A percentile compares a stretch with the other conserved stretches of the same genome.
Evolutionary conservation across 1,139 yeast genomes (phyloP).

Genomic region (Pichiaceae sp.): DNA sequence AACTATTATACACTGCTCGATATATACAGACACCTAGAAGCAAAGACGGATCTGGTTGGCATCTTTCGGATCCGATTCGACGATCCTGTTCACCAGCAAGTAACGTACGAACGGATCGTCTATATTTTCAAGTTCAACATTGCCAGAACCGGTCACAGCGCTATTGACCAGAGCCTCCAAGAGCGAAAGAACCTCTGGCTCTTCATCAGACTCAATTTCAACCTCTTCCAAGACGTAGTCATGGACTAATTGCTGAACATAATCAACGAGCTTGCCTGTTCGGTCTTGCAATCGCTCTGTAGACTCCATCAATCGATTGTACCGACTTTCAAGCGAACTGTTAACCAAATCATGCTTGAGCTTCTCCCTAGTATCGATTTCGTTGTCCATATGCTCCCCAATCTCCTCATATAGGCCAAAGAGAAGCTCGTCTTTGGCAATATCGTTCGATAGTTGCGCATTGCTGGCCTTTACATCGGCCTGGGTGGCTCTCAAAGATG

Average conservation of each 20-base stretch:
- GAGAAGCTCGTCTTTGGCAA: constrained; percentile 1
- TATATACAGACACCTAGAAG: too few species aligned
- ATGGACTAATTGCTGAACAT: constrained; percentile 17
- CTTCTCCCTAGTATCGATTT: not conserved
- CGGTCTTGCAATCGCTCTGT: not conserved
- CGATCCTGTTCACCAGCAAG: constrained; percentile 19
- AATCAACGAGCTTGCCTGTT: constrained; percentile 4
- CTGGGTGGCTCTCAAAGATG: not conserved
- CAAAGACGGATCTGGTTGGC: not conserved
- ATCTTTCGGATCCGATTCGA: constrained; percentile 12
- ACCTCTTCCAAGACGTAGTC: constrained; percentile 20
- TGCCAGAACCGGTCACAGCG: constrained; percentile 9
- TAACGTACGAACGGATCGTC: constrained; percentile 25
- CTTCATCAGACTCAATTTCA: constrained; percentile 14
- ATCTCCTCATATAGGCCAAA: constrained; percentile 2
- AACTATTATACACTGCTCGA: too few species aligned
- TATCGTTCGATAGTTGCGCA: not conserved
- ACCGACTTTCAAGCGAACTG: not conserved
- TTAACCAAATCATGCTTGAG: not conserved
- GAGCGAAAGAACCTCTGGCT: constrained; percentile 16
- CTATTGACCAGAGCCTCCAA: constrained; percentile 23
- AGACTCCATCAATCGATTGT: not conserved
- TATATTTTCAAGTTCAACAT: constrained; percentile 15
- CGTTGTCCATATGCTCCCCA: not conserved
- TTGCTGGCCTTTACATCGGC: not conserved